Conservation (phyloP, 495 filamentous ascomycete species). For the Alectoria sarmentosa region DNA sequence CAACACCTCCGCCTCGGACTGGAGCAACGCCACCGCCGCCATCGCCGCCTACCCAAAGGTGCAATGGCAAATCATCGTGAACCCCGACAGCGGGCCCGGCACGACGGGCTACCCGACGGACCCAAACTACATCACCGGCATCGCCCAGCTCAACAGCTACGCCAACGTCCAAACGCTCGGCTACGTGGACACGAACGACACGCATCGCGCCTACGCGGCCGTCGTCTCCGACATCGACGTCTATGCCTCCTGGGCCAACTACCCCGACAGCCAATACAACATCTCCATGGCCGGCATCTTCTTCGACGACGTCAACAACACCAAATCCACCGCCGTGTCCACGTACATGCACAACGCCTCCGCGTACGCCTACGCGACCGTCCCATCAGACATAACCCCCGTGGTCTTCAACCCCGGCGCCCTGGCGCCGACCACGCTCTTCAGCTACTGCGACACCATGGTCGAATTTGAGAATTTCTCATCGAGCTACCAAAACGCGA, state of each 20-base stretch:
- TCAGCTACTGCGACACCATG: constrained; percentile 19
- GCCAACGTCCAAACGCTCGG: constrained; percentile 41
- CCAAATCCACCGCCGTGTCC: background rate
- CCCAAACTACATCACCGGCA: constrained; percentile 29
- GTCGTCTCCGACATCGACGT: constrained; percentile 35
- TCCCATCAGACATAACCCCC: constrained; percentile 11
- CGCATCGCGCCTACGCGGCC: constrained; percentile 24
- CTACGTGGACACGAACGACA: constrained; percentile 41
- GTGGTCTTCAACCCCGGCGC: constrained; percentile 23
- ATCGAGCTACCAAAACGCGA: constrained; percentile 1
- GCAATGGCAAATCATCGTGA: constrained; percentile 39
- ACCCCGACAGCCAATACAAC: constrained; percentile 22
- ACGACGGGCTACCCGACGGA: constrained; percentile 26
- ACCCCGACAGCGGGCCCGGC: constrained; percentile 43
- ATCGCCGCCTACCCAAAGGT: constrained; percentile 33
- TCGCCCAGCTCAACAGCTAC: constrained; percentile 37
- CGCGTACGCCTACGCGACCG: background rate
- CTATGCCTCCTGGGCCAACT: constrained; percentile 38
- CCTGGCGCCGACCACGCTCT: constrained; percentile 13
- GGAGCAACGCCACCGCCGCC: constrained; percentile 35
- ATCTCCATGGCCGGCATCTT: constrained; percentile 41
- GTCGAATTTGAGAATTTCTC: constrained; percentile 17
- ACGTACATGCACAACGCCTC: constrained; percentile 16
- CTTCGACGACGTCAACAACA: constrained; percentile 40
- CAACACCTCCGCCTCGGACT: constrained; percentile 28